Evolutionary conservation across 495 filamentous ascomycete genomes (phyloP), one percentile per base, ranked within the genome.

Genomic region (Cercophora newfieldiana): DNA sequence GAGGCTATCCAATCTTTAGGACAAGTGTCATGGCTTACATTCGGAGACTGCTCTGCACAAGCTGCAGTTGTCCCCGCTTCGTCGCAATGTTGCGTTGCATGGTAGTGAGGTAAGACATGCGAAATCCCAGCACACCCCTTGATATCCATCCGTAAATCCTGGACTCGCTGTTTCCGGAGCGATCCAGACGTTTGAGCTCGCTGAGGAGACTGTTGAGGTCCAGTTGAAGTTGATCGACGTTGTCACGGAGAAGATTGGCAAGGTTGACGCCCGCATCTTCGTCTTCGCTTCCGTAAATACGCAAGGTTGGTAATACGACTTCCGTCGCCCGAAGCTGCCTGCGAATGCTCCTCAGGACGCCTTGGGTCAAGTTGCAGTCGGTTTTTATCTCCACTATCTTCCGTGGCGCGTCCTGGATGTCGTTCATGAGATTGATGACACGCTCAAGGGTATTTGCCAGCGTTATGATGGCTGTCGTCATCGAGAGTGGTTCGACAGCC

Each of bases 391-490:
- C 62, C 8, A 2, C 10, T 5, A 68, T 29, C 14, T 29, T 65
- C 12, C 28, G 22, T 5, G 19, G 19, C 1, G 64, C 60, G 25
- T 64, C 48, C 29, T 50, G 18, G 44, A 59, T 63, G 18, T 66
- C 28, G 18, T 8, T 14, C 16, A 66, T 21, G 18, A 66, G 21
- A 8, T 19, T 58, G 21, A 44, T 19, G 19, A 63, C 58, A 5
- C 21, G 28, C 14, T 53, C 3, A 14, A 69, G 53, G 3, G 59
- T 57, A 2, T 21, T 8, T 28, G 16, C 19, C 51, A 69, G 48
- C 5, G 60, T 64, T 4, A 58, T 47, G 49, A 69, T 69, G 10
- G 60, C 59, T 7, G 64, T 64, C 3, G 50, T 59, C 14, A 69
- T 61, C 2, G 64, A 33, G n/a, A 69, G 37, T 1, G 67, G 67